A percentile compares a stretch with the other conserved stretches of the same genome.
These are phyloP conservation scores for Kodamaea neixiangensis DNA, from an alignment of 805 yeast genomes.

Conservation along the genomic window DNA sequence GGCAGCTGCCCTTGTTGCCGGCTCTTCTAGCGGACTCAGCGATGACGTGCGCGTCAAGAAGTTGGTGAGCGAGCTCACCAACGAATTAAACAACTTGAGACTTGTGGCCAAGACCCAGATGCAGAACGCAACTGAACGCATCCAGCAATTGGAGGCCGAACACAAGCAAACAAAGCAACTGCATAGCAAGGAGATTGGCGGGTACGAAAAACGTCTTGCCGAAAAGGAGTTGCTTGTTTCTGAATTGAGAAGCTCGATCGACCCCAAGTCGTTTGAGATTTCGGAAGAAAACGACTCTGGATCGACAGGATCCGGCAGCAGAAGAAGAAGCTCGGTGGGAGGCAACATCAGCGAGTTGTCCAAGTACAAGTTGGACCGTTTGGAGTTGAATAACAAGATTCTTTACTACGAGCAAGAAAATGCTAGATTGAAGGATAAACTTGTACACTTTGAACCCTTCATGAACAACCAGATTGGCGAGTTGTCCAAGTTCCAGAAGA, in stretches of 20 bases:
- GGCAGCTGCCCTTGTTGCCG: conserved; percentile 4
- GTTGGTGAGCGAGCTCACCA: conserved; percentile 33
- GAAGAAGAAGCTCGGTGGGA: conserved; percentile 3
- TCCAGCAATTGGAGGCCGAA: conserved; percentile 45
- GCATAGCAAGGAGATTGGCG: conserved; percentile 16
- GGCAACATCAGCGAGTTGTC: conserved; percentile 31
- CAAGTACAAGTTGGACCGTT: conserved; percentile 43
- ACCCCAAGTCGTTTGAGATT: conserved; percentile 26
- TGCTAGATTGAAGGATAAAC: conserved; percentile 37
- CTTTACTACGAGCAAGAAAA: conserved; percentile 51
- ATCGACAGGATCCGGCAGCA: background rate
- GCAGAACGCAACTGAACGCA: conserved; percentile 56
- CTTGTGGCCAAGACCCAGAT: conserved; percentile 48
- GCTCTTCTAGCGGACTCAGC: background rate
- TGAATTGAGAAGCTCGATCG: conserved; percentile 31
- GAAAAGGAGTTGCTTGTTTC: conserved; percentile 34
- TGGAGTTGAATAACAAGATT: conserved; percentile 46
- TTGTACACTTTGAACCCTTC: conserved; percentile 51
- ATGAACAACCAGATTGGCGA: conserved; percentile 55
- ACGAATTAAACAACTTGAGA: conserved; percentile 34
- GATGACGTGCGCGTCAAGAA: conserved; percentile 33
- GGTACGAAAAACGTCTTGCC: conserved; percentile 21
- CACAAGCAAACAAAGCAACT: conserved; percentile 19
- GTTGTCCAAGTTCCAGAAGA: conserved; percentile 51
- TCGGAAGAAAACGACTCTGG: conserved; percentile 15